phyloP scores from a whole-genome alignment of 2,329 filamentous ascomycete species.

The Colletotrichum sp. region DNA sequence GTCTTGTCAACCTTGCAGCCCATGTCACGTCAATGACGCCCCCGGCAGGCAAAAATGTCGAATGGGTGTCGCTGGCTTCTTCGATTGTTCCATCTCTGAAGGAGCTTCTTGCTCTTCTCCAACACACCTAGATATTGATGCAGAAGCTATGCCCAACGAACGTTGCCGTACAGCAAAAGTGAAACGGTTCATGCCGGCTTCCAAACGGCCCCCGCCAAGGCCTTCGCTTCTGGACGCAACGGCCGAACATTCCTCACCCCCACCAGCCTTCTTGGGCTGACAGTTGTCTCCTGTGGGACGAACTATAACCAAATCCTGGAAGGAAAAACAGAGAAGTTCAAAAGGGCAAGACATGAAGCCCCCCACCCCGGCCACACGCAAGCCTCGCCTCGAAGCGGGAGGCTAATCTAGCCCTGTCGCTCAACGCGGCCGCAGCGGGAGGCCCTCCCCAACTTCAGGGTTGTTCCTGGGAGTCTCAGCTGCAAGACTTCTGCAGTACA shows the following conservation, averaged over 20 bases:
- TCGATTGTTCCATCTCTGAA: neutral
- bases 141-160: neutral
- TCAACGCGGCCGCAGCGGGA: neutral
- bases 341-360: neutral
- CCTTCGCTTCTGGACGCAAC: neutral
- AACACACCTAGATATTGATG: neutral
- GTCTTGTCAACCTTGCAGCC: constrained; percentile 2
- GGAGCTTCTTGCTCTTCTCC: neutral
- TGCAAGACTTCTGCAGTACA: constrained; percentile 9
- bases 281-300: constrained; percentile 41
- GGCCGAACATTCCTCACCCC: neutral
- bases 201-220: neutral
- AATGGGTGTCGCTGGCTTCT: neutral
- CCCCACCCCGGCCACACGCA: constrained; percentile 42
- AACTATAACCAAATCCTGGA: constrained; percentile 31
- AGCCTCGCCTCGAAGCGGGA: constrained; percentile 14
- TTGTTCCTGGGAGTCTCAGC: neutral
- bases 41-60: neutral
- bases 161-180: neutral
- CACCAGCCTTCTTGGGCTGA: constrained; percentile 25
- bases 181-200: neutral
- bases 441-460: neutral
- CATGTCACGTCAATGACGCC: constrained; percentile 3
- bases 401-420: neutral
- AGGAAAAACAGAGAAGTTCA: neutral